phyloP scores from a whole-genome alignment of 139 green algal species.

The Nannochloris sp. region DNA sequence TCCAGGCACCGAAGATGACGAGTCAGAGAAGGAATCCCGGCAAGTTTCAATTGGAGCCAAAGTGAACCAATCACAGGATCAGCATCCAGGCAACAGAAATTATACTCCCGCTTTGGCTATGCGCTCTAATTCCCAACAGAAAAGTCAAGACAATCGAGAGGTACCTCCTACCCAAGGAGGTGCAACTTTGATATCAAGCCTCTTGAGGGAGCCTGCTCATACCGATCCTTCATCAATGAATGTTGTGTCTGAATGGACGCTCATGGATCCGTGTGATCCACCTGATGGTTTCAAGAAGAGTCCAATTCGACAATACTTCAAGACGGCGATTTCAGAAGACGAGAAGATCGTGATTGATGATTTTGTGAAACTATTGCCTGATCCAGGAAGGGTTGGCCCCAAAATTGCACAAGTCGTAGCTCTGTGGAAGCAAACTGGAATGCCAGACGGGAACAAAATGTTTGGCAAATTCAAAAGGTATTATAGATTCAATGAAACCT shows the following conservation, averaged over 20 bases:
- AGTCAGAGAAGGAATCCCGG: too few species aligned
- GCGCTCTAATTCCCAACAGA: too few species aligned
- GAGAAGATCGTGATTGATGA: neutral
- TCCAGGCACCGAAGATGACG: too few species aligned
- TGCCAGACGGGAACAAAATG: neutral
- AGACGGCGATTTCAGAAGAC: neutral
- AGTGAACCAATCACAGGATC: too few species aligned
- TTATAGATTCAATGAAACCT: neutral
- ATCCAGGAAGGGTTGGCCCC: neutral
- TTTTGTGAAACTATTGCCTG: neutral
- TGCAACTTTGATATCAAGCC: too few species aligned
- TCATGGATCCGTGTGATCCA: neutral
- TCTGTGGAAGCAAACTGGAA: conserved; percentile 1
- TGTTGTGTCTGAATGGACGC: neutral
- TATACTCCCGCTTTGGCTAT: too few species aligned
- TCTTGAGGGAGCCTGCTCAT: too few species aligned
- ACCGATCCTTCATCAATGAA: too few species aligned
- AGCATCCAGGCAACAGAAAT: too few species aligned
- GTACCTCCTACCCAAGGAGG: too few species aligned
- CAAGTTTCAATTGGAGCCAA: too few species aligned
- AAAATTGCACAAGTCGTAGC: neutral
- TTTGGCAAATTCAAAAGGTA: neutral
- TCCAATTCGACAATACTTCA: neutral
- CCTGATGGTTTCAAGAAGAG: neutral
- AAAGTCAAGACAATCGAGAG: too few species aligned